A percentile compares a stretch with the other conserved stretches of the same genome.
Evolutionary conservation across 306 rosid species (phyloP).

Genomic region (Rosa rugosa): DNA sequence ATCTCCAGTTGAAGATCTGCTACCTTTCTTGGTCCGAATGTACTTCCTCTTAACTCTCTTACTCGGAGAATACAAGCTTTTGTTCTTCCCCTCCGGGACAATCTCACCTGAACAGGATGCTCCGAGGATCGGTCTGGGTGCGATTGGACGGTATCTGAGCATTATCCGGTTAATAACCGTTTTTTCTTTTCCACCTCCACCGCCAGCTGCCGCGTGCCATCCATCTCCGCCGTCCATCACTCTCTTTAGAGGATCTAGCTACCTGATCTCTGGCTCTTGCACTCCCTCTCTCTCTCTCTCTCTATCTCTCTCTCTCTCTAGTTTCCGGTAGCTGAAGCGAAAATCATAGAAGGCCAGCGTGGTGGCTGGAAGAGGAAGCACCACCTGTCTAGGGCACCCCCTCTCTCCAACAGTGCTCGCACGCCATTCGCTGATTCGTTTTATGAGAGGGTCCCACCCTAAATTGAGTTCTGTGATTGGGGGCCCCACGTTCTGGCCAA

Average conservation of each 20-base stretch:
- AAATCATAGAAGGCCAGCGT: slow-evolving; percentile 55
- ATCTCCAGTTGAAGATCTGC: slow-evolving; percentile 9
- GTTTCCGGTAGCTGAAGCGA: slow-evolving; percentile 45
- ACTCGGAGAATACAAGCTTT: not conserved
- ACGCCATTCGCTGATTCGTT: slow-evolving; percentile 37
- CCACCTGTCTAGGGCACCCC: slow-evolving; percentile 75
- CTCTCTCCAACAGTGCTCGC: slow-evolving; percentile 15
- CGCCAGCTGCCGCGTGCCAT: slow-evolving; percentile 36
- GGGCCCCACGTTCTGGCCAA: slow-evolving; percentile 44
- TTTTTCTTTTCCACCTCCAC: slow-evolving; percentile 9
- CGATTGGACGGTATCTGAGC: slow-evolving; percentile 79
- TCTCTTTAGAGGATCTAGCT: not conserved
- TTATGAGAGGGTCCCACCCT: slow-evolving; percentile 11
- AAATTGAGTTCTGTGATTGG: slow-evolving; percentile 19
- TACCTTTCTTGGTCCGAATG: slow-evolving; percentile 46
- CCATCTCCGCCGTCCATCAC: slow-evolving; percentile 48
- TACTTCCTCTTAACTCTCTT: slow-evolving; percentile 61
- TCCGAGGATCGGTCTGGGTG: slow-evolving; percentile 54
- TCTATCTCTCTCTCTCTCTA: slow-evolving; percentile 11
- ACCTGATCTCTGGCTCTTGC: not conserved
- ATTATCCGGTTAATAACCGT: slow-evolving; percentile 38
- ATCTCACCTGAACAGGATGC: not conserved
- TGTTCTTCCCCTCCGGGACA: slow-evolving; percentile 15
- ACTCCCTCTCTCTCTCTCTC: not conserved
- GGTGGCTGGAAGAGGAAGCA: slow-evolving; percentile 2